Evolutionary conservation across 371 early-diverging fungal species (phyloP), one percentile per base, ranked within the genome.

Genomic region (Mucor piriformis): DNA sequence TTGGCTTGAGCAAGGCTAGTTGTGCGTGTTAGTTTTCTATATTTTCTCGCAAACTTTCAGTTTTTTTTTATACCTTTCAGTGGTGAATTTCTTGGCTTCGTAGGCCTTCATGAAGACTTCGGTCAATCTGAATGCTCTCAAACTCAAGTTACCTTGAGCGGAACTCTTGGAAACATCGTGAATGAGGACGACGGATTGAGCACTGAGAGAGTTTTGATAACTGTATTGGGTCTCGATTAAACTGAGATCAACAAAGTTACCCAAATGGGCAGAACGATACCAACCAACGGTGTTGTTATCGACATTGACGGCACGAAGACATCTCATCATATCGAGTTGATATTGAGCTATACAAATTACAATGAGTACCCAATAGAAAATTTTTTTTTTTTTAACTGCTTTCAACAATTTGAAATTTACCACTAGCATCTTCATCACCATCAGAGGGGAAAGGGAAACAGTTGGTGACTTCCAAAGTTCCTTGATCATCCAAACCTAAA

Each of bases 231-330:
- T 90, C 54, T 97, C 95, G 70, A 98, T 86, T 74, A 95, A 81
- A 52, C 86, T 88, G 73, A 89, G 87, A 81, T 92, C 90, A 84
- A 96, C 88, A 76, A 95, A 95, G 65, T 89, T 87, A 59, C 92
- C 93, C 71, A 95, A 75, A 63, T 89, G 84, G 43, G 95, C 87
- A 27, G 95, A 92, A 72, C 92, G 91, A 73, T 97, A 97, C 95
- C 97, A 95, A n/a, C 98, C 98, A 34, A 96, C 96, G 34, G 93
- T 88, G 83, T 94, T 94, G 72, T 93, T 90, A 70, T 98, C 98
- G 49, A 90, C 92, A 73, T 96, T 96, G 62, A 96, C 91, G 54
- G 94, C 91, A 59, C 94, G 89, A 69, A 96, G 82, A 75, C 91
- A 88, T 66, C 91, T 83, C 83, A 97, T 88, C 95, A 97, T 95